Evolutionary conservation across 1,284 basidiomycete species (phyloP).

Genomic region (Heterobasidion parviporum): DNA sequence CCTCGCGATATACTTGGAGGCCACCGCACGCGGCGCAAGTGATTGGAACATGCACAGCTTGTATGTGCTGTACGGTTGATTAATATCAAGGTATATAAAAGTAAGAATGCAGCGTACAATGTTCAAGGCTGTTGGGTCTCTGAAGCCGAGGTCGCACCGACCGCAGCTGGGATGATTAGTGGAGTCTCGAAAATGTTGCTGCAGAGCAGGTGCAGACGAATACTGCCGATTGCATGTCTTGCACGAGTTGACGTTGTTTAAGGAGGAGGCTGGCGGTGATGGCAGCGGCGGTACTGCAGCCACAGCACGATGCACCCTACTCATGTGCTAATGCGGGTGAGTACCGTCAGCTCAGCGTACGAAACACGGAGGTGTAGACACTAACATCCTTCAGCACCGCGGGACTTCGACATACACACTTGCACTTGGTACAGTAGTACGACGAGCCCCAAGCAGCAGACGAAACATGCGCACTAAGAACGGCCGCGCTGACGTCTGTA

Average conservation of each 20-base stretch:
- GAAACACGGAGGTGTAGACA: not conserved
- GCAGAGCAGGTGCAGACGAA: not conserved
- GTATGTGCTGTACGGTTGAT: conserved; percentile 4
- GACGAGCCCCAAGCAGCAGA: conserved; percentile 9
- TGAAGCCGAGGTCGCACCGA: conserved; percentile 10
- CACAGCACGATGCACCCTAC: conserved; percentile 6
- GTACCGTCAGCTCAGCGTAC: not conserved
- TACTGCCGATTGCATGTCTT: conserved; percentile 3
- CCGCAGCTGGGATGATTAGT: conserved; percentile 10
- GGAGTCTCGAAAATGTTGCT: conserved; percentile 11
- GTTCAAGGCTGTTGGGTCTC: conserved; percentile 3
- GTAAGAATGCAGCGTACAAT: conserved; percentile 2
- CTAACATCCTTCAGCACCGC: conserved; percentile 5
- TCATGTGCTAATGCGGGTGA: conserved; percentile 5
- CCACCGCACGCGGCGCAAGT: conserved; percentile 8
- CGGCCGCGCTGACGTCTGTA: conserved; percentile 3
- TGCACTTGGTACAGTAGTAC: conserved; percentile 10
- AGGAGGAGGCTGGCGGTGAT: not conserved
- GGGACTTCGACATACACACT: conserved; percentile 9
- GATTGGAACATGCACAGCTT: conserved; percentile 8
- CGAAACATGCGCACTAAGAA: conserved; percentile 6
- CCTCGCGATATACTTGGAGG: conserved; percentile 8
- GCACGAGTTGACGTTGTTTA: not conserved
- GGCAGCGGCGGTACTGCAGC: not conserved
- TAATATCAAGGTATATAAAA: not conserved